phyloP scores from a whole-genome alignment of 163 green algal species.

The Smithsoniella earleae region DNA sequence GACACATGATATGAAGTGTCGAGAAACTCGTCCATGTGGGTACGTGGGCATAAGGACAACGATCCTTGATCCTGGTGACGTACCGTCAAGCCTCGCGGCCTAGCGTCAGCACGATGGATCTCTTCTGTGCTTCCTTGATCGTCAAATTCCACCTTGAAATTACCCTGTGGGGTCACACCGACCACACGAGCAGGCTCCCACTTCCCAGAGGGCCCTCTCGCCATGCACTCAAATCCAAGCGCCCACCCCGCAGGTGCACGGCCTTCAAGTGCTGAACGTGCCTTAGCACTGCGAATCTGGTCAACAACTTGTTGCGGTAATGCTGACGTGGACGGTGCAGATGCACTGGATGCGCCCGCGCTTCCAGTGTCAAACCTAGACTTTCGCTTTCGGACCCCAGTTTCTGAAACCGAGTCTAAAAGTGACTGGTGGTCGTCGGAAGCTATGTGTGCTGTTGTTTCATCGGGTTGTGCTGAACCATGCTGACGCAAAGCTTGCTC shows the following conservation, averaged over 20 bases:
- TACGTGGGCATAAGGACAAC: neutral
- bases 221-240: conserved; percentile 1
- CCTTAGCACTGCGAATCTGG: conserved; percentile 4
- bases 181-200: neutral
- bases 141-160: conserved; percentile 8
- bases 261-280: conserved; percentile 14
- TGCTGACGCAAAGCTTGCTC: conserved; percentile 2
- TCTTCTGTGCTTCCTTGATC: neutral
- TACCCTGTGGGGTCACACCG: neutral
- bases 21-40: neutral
- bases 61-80: neutral
- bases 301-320: conserved; percentile 15
- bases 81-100: neutral
- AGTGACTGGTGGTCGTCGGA: neutral
- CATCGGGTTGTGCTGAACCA: neutral
- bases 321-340: neutral
- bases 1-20: neutral
- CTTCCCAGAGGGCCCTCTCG: neutral
- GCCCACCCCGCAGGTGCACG: conserved; percentile 21
- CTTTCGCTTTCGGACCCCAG: conserved; percentile 2
- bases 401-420: neutral
- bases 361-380: neutral
- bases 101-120: conserved; percentile 8
- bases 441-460: neutral
- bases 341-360: neutral